phyloP scores from a whole-genome alignment of 2,329 filamentous ascomycete genomes.

The Cadophora sp. region DNA sequence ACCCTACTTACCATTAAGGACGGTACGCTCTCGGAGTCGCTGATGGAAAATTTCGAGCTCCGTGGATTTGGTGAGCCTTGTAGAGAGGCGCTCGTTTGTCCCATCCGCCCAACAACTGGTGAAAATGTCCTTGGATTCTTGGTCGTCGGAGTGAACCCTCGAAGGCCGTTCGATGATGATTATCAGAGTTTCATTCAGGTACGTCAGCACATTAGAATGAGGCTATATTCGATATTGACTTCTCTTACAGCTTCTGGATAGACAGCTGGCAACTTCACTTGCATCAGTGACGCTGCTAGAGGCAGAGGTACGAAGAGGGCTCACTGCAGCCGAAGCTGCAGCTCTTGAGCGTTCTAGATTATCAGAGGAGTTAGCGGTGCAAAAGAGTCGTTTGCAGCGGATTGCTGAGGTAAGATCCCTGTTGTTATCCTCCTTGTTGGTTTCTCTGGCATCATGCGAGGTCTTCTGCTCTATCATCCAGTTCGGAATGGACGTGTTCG shows the following conservation, averaged over 20 bases:
- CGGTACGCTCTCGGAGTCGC: slow-evolving; percentile 65
- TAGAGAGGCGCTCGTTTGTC: slow-evolving; percentile 71
- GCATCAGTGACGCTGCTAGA: slow-evolving; percentile 83
- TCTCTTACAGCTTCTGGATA: slow-evolving; percentile 51
- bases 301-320: slow-evolving; percentile 77
- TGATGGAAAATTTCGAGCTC: slow-evolving; percentile 73
- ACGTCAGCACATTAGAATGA: not conserved
- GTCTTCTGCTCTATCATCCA: not conserved
- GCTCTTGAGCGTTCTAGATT: slow-evolving; percentile 60
- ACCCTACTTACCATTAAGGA: slow-evolving; percentile 69
- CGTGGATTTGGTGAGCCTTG: slow-evolving; percentile 75
- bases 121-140: slow-evolving; percentile 72
- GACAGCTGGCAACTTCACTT: slow-evolving; percentile 78
- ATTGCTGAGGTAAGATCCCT: slow-evolving; percentile 79
- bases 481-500: not conserved
- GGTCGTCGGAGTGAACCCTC: slow-evolving; percentile 73
- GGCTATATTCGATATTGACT: slow-evolving; percentile 66
- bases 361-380: slow-evolving; percentile 38
- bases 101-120: slow-evolving; percentile 70
- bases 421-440: not conserved
- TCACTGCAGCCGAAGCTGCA: slow-evolving; percentile 74
- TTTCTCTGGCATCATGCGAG: not conserved
- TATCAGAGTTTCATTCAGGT: slow-evolving; percentile 67
- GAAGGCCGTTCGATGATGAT: slow-evolving; percentile 75
- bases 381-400: slow-evolving; percentile 48